phyloP scores from a whole-genome alignment of 345 rosid genomes.

The Eucalyptus melliodora region DNA sequence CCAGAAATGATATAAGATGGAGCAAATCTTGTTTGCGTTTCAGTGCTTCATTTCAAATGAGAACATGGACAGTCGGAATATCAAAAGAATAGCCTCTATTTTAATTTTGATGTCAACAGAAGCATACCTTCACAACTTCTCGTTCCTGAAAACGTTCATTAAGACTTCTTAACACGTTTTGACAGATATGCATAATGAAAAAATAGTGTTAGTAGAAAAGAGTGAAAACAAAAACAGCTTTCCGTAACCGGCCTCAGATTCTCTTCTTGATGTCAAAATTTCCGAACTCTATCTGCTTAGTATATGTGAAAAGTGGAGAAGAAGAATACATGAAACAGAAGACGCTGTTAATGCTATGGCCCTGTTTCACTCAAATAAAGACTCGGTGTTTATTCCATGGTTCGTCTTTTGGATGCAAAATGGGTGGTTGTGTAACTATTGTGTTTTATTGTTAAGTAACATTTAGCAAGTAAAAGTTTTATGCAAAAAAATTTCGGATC shows the following conservation, averaged over 20 bases:
- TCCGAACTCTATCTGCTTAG: not conserved
- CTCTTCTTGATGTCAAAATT: not conserved
- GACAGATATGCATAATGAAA: not conserved
- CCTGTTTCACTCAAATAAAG: not conserved
- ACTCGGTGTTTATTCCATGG: not conserved
- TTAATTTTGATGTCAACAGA: not conserved
- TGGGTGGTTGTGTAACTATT: not conserved
- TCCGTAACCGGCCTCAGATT: not conserved
- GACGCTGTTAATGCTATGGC: not conserved
- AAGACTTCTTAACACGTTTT: not conserved
- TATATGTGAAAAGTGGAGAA: not conserved
- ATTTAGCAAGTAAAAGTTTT: not conserved
- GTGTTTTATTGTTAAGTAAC: not conserved
- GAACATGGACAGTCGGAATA: not conserved
- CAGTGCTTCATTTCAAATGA: not conserved
- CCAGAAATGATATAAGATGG: not conserved
- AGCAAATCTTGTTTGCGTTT: not conserved
- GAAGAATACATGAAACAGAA: not conserved
- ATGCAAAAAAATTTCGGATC: not conserved
- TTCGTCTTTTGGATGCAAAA: not conserved
- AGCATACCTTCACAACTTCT: not conserved
- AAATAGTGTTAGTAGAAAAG: not conserved
- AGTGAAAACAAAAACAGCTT: not conserved
- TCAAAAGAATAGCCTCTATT: not conserved
- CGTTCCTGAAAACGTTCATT: not conserved